Evolutionary conservation across 768 basidiomycete species (phyloP).

Genomic region (Pulveroboletus sp.): DNA sequence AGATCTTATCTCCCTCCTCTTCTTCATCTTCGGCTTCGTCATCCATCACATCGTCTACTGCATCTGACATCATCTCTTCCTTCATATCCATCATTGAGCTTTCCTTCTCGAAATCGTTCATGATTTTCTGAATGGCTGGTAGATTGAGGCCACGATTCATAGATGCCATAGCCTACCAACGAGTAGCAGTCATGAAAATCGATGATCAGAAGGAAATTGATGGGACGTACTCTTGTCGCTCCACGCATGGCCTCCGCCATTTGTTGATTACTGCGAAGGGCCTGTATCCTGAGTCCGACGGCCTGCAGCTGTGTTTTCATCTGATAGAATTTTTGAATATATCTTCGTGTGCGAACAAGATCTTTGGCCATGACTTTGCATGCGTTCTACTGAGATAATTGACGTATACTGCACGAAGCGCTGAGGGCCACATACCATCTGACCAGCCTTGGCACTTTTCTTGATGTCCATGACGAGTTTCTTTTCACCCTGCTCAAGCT

Average conservation of each 20-base stretch:
- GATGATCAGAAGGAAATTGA: not conserved
- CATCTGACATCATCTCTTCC: constrained; percentile 99
- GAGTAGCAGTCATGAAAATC: constrained; percentile 2
- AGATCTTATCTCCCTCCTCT: constrained; percentile 91
- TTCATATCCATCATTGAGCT: constrained; percentile 99
- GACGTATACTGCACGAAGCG: constrained; percentile 8
- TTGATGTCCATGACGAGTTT: constrained; percentile 95
- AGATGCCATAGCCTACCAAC: constrained; percentile 85
- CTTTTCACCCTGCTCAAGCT: constrained; percentile 96
- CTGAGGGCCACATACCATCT: constrained; percentile 61
- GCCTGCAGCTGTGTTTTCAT: constrained; percentile 99
- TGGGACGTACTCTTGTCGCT: constrained; percentile 79
- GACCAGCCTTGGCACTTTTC: constrained; percentile 92
- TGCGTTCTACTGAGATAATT: constrained; percentile 65
- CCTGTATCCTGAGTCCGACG: constrained; percentile 92
- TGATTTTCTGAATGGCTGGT: constrained; percentile 91
- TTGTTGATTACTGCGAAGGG: constrained; percentile 93
- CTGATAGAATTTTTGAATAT: constrained; percentile 97
- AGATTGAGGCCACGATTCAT: constrained; percentile 98
- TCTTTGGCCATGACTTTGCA: constrained; percentile 99
- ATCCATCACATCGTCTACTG: constrained; percentile 97
- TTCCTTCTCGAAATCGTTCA: constrained; percentile 98
- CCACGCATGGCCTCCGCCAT: constrained; percentile 99
- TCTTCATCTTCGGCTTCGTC: constrained; percentile 92
- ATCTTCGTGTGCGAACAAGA: constrained; percentile 91